Percentiles rank a stretch among this genome's conserved stretches.
phyloP scores from a whole-genome alignment of 257 asterid species.

The Solanum chiquidenum region DNA sequence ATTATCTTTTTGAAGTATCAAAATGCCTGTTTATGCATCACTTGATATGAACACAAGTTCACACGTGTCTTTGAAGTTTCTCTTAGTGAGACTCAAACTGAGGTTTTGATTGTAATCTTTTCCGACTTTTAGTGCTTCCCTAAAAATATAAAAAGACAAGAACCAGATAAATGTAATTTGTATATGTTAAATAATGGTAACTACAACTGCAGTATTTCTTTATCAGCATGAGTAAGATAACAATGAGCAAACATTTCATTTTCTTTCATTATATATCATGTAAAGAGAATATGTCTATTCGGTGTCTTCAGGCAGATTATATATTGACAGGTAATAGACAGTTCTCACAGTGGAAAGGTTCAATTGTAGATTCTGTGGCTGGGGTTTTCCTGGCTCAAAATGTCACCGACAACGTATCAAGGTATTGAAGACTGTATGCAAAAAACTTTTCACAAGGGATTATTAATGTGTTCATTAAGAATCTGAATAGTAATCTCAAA shows the following conservation, averaged over 20 bases:
- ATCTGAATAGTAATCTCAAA: not conserved
- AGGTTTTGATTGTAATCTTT: not conserved
- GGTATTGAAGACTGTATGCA: slow-evolving; percentile 15
- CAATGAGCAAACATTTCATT: not conserved
- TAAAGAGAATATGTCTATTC: not conserved
- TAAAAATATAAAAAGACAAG: not conserved
- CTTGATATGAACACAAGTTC: not conserved
- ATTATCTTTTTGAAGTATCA: not conserved
- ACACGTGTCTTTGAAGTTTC: not conserved
- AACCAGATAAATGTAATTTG: not conserved
- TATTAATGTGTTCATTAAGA: not conserved
- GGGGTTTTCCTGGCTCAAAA: slow-evolving; percentile 77
- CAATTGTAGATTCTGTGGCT: slow-evolving; percentile 65
- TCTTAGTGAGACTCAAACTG: not conserved
- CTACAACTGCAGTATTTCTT: not conserved
- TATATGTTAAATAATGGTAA: not conserved
- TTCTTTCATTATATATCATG: not conserved
- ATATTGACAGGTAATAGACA: slow-evolving; percentile 48
- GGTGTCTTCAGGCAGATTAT: not conserved
- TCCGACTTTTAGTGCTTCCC: not conserved
- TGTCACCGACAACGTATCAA: slow-evolving; percentile 65
- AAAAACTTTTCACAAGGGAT: not conserved
- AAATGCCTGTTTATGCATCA: not conserved
- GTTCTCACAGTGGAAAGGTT: slow-evolving; percentile 72
- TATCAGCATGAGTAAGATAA: not conserved